Evolutionary conservation across 139 green algal genomes (phyloP), one percentile per base, ranked within the genome.

Genomic region (Zygnema circumcarinatum): DNA sequence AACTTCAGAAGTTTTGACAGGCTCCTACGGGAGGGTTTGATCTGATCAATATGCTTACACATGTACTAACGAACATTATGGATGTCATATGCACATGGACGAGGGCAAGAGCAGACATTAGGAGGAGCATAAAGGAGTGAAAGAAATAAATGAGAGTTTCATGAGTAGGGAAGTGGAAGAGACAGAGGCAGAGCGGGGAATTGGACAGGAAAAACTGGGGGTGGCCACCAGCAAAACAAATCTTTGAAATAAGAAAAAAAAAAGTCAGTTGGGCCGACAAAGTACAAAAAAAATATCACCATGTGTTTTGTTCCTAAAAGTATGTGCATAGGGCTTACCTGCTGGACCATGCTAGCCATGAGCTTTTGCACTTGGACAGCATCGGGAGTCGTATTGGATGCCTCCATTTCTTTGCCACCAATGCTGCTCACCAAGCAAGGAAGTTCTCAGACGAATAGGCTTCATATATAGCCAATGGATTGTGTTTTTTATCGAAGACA

Each of bases 271-370:
- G n/a, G n/a, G n/a, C n/a, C n/a, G n/a, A n/a, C n/a, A n/a, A n/a
- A n/a, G n/a, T n/a, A n/a, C n/a, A n/a, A n/a, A n/a, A n/a, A n/a
- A n/a, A n/a, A n/a, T n/a, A n/a, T n/a, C n/a, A n/a, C n/a, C n/a
- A n/a, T n/a, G n/a, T n/a, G n/a, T n/a, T n/a, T n/a, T n/a, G n/a
- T n/a, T n/a, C n/a, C n/a, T n/a, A n/a, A n/a, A n/a, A n/a, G n/a
- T n/a, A n/a, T n/a, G n/a, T n/a, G n/a, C n/a, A n/a, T 2, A 74
- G 75, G 11, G 79, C 36, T 47, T 42, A 83, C 97, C 2, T 95
- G 89, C 87, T 99, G 94, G 2, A 92, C 85, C 91, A 97, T 96
- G 31, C 93, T 93, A 2, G 95, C 95, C 53, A 97, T 47, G 29
- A 94, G 54, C 88, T 96, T 95, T 86, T 98, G 85, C 22, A 90